Base-by-base conservation (phyloP, 768 basidiomycete genomes). In the Lyophyllum shimeji region DNA sequence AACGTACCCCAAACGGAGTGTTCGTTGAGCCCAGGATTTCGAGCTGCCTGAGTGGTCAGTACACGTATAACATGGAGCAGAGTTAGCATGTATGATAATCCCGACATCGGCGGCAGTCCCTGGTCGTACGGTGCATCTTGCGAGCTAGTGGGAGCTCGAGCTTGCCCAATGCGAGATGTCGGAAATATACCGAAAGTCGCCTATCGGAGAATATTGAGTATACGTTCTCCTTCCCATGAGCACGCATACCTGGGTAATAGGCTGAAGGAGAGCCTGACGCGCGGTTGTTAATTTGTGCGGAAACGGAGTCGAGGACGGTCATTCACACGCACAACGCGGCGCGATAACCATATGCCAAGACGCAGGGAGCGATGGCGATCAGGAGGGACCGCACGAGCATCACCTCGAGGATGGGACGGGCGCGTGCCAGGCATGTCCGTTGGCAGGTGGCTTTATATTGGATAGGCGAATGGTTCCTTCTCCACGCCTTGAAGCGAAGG, bases 71-170 rank as follows among this genome's bases (percentile, higher is more conserved):
- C n/a, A n/a, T n/a, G n/a, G n/a, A n/a, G 37, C 6, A 18, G n/a
- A 13, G 37, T 9, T 17, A 24, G 42, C 24, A 31, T 13, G 24
- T 60, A 85, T 86, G 15, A 82, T 82, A 0, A 60, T 67, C 0
- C 70, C 74, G 27, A 87, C 66, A 53, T 88, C 85, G 4, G 74
- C 71, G 0, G 77, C 69, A 0, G 75, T 81, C 9, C 79, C 82
- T 2, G 85, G 85, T 60, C 85, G 81, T 9, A 87, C 84, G 9
- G 78, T 77, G 62, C 85, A 87, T 1, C 72, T 67, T 0, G 85
- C 63, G 1, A 51, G 1, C 52, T 83, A n/a, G n/a, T n/a, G 74
- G 0, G 72, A 63, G 59, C 80, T 84, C 3, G 82, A 82, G 21
- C 66, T 66, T 0, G 80, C 77, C 80, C 80, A 86, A 55, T 86